phyloP scores from a whole-genome alignment of 2,329 filamentous ascomycete species.

The Aspergillus tanneri region DNA sequence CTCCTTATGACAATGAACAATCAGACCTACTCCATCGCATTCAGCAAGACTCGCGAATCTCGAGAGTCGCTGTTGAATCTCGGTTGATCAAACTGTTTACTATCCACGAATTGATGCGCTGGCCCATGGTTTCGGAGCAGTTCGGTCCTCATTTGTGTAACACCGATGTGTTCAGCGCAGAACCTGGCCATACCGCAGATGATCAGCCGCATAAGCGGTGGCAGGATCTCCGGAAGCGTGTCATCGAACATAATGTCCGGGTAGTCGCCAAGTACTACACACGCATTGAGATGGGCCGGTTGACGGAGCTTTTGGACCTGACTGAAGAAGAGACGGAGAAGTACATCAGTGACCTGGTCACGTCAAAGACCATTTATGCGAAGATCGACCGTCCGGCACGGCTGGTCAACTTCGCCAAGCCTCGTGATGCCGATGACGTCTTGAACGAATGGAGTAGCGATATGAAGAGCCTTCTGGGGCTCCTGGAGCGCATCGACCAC shows the following conservation, averaged over 20 bases:
- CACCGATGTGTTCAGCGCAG: constrained; percentile 83
- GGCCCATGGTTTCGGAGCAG: constrained; percentile 86
- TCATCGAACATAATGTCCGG: constrained; percentile 98
- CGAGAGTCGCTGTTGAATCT: constrained; percentile 73
- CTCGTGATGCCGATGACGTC: constrained; percentile 89
- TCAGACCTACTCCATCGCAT: constrained; percentile 95
- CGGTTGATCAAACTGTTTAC: constrained; percentile 93
- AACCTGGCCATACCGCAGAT: constrained; percentile 63
- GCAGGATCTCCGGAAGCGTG: constrained; percentile 93
- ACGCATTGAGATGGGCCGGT: constrained; percentile 84
- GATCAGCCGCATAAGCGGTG: constrained; percentile 81
- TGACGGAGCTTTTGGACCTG: constrained; percentile 88
- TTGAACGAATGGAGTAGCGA: constrained; percentile 98
- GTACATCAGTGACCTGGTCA: constrained; percentile 96
- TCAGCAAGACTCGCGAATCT: constrained; percentile 77
- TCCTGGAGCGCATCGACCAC: constrained; percentile 90
- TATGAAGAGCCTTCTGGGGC: constrained; percentile 87
- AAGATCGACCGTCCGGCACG: constrained; percentile 94
- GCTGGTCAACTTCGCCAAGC: constrained; percentile 91
- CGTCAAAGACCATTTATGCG: constrained; percentile 95
- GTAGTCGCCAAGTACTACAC: constrained; percentile 99
- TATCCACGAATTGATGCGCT: constrained; percentile 94
- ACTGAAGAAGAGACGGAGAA: constrained; percentile 96
- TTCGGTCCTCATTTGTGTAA: constrained; percentile 84
- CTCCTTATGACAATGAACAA: constrained; percentile 97